Conservation (phyloP, 208 protist species). For the Angomonas ambiguus region DNA sequence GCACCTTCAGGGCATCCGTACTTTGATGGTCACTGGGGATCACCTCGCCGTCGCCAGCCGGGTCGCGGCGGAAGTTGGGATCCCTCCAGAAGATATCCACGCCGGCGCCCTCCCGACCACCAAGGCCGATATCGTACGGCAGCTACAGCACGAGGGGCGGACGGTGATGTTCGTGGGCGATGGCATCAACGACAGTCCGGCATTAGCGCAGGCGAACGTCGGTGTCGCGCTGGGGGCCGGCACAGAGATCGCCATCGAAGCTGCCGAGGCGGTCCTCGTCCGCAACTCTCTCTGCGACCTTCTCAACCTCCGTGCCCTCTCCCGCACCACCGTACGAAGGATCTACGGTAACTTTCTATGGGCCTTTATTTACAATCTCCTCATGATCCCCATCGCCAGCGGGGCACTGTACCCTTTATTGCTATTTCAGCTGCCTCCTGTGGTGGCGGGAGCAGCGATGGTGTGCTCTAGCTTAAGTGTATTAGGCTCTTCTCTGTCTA, state of each 20-base stretch:
- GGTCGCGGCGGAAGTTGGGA: constrained; percentile 72
- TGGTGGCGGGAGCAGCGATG: constrained; percentile 75
- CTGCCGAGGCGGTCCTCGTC: constrained; percentile 80
- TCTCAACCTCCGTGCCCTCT: constrained; percentile 58
- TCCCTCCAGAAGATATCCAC: constrained; percentile 52
- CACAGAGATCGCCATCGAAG: constrained; percentile 79
- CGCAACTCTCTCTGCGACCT: constrained; percentile 71
- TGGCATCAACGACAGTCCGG: constrained; percentile 89
- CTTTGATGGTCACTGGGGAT: constrained; percentile 86
- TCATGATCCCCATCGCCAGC: constrained; percentile 83
- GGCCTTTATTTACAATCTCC: constrained; percentile 85
- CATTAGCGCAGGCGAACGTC: constrained; percentile 80
- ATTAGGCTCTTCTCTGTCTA: constrained; percentile 61
- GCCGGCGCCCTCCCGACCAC: constrained; percentile 76
- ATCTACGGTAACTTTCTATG: constrained; percentile 90
- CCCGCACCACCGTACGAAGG: constrained; percentile 51
- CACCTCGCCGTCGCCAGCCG: constrained; percentile 47
- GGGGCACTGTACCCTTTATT: constrained; percentile 70
- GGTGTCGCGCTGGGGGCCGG: constrained; percentile 85
- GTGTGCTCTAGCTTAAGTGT: constrained; percentile 76
- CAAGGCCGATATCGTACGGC: constrained; percentile 79
- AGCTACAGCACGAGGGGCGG: constrained; percentile 46
- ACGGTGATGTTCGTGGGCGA: constrained; percentile 85
- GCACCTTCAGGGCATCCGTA: constrained; percentile 28
- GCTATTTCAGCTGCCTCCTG: constrained; percentile 56